Base-by-base conservation (phyloP, 78 protist genomes). In the Diacronema lutheri region DNA sequence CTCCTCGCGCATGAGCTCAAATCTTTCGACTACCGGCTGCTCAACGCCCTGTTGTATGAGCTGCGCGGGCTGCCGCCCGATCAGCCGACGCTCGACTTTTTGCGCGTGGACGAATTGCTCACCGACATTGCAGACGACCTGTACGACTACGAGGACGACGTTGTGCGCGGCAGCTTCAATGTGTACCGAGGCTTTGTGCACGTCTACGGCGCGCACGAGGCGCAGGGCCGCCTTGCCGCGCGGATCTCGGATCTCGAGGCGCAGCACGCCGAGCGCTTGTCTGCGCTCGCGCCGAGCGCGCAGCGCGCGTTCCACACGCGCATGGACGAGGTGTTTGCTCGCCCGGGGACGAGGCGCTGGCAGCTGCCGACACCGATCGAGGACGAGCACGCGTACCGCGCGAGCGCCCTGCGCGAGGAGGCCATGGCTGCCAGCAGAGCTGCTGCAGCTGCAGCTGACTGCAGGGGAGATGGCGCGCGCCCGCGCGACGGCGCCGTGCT, bases 111-210 rank as follows among this genome's bases (percentile, higher is more conserved):
- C 57, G 79, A 71, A 20, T 2, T 1, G 37, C 79, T 71, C 14
- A 41, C 57, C 20, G 79, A 71, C 35, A 21, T 71, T 7, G 31
- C 37, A 14, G 79, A 71, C 57, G 79, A 71, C 58, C 79, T 71
- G 57, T 41, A 7, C 58, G 79, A 71, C 58, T 71, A 71, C 57
- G 79, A 71, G 35, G 41, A 71, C 33, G 79, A 71, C 35, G 79
- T 71, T 3, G 35, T 25, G 33, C 0, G 1, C 1, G 9, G 25
- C 79, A 12, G 58, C 12, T 71, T 71, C 79, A 71, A 71, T 29
- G 58, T 41, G 12, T n/a, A 41, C 31, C 79, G 79, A 13, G 58
- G 57, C 58, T 13, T 26, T n/a, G 79, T 26, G 79, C 79, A 71
- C 58, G 79, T 58, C 58, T 38, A 12, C 41, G 71, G 41, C 11